These are phyloP conservation scores for Stemphylium lycopersici DNA, from an alignment of 2,329 filamentous ascomycete species.

Conservation along the genomic window DNA sequence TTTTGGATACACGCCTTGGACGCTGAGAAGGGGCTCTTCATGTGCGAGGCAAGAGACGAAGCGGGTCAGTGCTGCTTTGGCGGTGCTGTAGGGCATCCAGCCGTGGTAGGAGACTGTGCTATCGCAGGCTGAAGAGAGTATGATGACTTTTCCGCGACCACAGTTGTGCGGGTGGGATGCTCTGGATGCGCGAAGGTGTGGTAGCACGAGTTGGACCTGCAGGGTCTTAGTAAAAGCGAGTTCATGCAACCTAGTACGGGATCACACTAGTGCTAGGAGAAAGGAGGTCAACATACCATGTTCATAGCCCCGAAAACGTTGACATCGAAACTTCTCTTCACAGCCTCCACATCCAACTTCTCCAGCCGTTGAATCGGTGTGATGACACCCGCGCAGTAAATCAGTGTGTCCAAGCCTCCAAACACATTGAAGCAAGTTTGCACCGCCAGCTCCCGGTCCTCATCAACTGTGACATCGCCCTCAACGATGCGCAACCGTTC, in stretches of 20 bases:
- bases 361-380: slow-evolving; percentile 30
- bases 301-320: slow-evolving; percentile 36
- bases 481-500: slow-evolving; percentile 13
- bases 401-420: slow-evolving; percentile 30
- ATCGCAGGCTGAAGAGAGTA: slow-evolving; percentile 33
- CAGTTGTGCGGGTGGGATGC: slow-evolving; percentile 20
- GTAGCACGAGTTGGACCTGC: slow-evolving; percentile 28
- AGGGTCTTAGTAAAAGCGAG: background rate
- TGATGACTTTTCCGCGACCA: slow-evolving; percentile 27
- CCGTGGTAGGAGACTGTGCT: slow-evolving; percentile 27
- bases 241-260: background rate
- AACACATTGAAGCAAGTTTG: slow-evolving; percentile 19
- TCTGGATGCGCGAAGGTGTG: slow-evolving; percentile 24
- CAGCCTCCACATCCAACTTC: slow-evolving; percentile 23
- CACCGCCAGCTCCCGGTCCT: slow-evolving; percentile 17
- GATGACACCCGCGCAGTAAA: slow-evolving; percentile 33
- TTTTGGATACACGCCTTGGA: slow-evolving; percentile 36
- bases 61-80: slow-evolving; percentile 34
- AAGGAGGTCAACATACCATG: slow-evolving; percentile 21
- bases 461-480: slow-evolving; percentile 13
- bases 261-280: too few species aligned
- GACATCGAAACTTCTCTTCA: slow-evolving; percentile 28
- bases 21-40: slow-evolving; percentile 27
- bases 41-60: slow-evolving; percentile 34
- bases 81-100: slow-evolving; percentile 34